Conservation (phyloP, 1,284 basidiomycete species). For the Fistulina hepatica region DNA sequence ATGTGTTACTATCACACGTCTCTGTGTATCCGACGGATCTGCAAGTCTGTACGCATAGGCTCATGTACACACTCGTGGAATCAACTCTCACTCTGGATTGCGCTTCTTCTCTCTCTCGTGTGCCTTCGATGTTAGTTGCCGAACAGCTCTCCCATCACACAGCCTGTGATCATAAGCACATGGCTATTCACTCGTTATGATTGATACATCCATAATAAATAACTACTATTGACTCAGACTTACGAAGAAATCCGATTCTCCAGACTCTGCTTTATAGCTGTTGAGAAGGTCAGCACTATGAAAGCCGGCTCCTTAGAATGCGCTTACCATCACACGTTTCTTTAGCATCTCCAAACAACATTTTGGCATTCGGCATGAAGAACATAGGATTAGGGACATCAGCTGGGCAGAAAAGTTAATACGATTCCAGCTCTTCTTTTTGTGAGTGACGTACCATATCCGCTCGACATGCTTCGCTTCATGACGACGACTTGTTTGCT, state of each 20-base stretch:
- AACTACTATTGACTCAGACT: too few species aligned
- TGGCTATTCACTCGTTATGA: too few species aligned
- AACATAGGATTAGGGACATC: constrained; percentile 86
- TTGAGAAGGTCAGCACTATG: constrained; percentile 2
- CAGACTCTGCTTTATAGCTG: constrained; percentile 48
- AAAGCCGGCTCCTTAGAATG: constrained; percentile 4
- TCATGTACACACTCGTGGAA: too few species aligned
- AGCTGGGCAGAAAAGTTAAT: constrained; percentile 32
- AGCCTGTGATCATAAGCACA: too few species aligned
- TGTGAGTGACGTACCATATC: constrained; percentile 47
- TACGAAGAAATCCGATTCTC: constrained; percentile 27
- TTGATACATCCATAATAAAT: too few species aligned
- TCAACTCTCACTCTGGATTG: too few species aligned
- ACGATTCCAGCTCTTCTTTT: constrained; percentile 2
- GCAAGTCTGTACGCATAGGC: too few species aligned
- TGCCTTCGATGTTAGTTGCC: too few species aligned
- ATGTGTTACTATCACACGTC: too few species aligned
- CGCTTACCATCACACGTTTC: constrained; percentile 71
- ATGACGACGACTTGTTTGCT: constrained; percentile 83
- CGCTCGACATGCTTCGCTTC: constrained; percentile 80
- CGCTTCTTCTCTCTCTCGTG: too few species aligned
- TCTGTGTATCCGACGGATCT: too few species aligned
- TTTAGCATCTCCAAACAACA: constrained; percentile 84
- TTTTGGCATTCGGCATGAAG: constrained; percentile 78
- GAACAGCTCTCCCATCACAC: too few species aligned